Percentiles rank a stretch among this genome's conserved stretches.
These are phyloP conservation scores for Fusarium sp. DNA, from an alignment of 2,329 filamentous ascomycete species.

Conservation along the genomic window DNA sequence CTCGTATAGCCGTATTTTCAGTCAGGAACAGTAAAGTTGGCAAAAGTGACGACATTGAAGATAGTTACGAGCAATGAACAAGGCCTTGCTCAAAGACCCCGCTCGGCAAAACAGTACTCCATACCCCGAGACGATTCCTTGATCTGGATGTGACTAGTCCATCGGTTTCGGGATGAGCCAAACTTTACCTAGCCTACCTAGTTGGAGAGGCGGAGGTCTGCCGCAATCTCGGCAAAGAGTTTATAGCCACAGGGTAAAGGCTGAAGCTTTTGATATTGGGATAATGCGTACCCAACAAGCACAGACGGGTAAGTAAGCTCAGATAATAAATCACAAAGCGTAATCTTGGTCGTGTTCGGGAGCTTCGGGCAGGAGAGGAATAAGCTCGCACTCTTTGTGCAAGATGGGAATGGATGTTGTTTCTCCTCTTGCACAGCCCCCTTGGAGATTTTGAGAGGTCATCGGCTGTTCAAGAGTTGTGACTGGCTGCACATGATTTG, in stretches of 20 bases:
- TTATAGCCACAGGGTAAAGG: slow-evolving; percentile 26
- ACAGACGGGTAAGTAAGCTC: slow-evolving; percentile 3
- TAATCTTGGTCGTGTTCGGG: slow-evolving; percentile 21
- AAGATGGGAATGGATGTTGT: slow-evolving; percentile 23
- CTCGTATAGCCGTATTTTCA: slow-evolving; percentile 2
- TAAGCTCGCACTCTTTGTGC: slow-evolving; percentile 8
- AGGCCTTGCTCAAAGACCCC: slow-evolving; percentile 19
- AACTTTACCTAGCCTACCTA: slow-evolving; percentile 12
- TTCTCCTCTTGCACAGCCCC: slow-evolving; percentile 42
- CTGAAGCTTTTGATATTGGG: slow-evolving; percentile 2
- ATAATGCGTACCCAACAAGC: neutral
- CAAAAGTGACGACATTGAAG: slow-evolving; percentile 34
- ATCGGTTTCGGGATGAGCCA: slow-evolving; percentile 26
- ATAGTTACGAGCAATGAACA: slow-evolving; percentile 19
- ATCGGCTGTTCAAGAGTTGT: slow-evolving; percentile 26
- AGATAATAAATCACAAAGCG: neutral
- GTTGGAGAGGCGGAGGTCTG: slow-evolving; percentile 24
- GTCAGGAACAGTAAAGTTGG: slow-evolving; percentile 15
- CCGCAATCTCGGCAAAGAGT: slow-evolving; percentile 17
- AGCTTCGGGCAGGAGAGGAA: slow-evolving; percentile 27
- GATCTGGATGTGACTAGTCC: slow-evolving; percentile 16
- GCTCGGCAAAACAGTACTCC: slow-evolving; percentile 28
- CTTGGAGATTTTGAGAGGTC: slow-evolving; percentile 28
- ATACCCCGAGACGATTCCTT: slow-evolving; percentile 32
- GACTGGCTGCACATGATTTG: slow-evolving; percentile 31